Base-by-base conservation (phyloP, 768 basidiomycete species). In the Austroboletus eburneus region DNA sequence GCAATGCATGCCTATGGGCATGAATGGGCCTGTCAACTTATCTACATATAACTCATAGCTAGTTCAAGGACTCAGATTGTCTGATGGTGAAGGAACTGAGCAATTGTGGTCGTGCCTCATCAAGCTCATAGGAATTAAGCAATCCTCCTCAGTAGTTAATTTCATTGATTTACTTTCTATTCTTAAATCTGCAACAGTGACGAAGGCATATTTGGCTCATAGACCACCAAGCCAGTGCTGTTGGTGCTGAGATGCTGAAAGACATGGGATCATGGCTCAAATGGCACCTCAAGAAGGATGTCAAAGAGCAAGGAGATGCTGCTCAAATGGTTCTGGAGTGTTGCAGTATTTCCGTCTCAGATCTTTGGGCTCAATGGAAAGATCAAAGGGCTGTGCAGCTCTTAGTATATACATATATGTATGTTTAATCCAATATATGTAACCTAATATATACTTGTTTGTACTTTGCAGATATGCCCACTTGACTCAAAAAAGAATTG, bases 61-160 rank as follows among this genome's bases (percentile, higher is more conserved):
- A 0, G 0, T 57, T 64, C 10, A 41, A 40, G 27, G 27, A 12
- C 27, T 27, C 27, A n/a, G n/a, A n/a, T n/a, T n/a, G n/a, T 27
- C 27, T 12, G 27, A 27, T 12, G 27, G 27, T 27, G 27, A 48
- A 23, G 45, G 69, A 13, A 30, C 36, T 0, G 42, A 43, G 14
- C 39, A 59, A 0, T 51, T 72, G 1, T 74, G 72, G 72, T 70
- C 66, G 0, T 24, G 30, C 0, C 32, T 72, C 8, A 42, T 65
- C 20, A 64, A 62, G 17, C 39, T 75, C 0, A 74, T 76, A 21
- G 55, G 61, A 0, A 57, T 71, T 14, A 55, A 66, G 0, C 46
- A 68, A 2, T 48, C 53, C 0, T 71, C 63, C 2, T 63, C 54
- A 8, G 73, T 75, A 53, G 65, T n/a, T n/a, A n/a, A n/a, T n/a